Evolutionary conservation across 306 rosid genomes (phyloP), one percentile per base, ranked within the genome.

Genomic region (Cucumis melo): DNA sequence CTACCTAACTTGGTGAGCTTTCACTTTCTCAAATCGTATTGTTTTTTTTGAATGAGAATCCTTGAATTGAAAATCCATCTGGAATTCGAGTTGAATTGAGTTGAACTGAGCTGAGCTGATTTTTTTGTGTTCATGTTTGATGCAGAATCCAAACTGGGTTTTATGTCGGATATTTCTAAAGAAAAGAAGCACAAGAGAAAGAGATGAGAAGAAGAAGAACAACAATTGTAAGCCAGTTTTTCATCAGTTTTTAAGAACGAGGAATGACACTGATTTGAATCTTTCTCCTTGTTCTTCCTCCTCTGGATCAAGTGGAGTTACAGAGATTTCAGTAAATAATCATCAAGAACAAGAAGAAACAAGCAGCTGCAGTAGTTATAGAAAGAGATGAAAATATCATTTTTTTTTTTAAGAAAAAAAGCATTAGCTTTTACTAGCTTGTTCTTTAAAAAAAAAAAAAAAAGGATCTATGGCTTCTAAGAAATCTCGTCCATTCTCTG

Each of bases 261-360:
- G 19, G 0, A 34, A 59, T 9, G 56, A 21, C 5, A 21, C 68
- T 5, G 79, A 76, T 41, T 59, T 76, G 59, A 76, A 76, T 42
- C 17, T 44, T 0, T 10, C 66, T 24, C 78, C 72, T 6, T 67
- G n/a, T 59, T 61, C 71, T 76, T 46, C 79, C 16, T 76, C 79
- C n/a, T 76, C 79, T 4, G 65, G 72, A 14, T 60, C 79, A 16
- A 76, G 79, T 60, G 70, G 72, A 20, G 29, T 76, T 27, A 76
- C 79, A 7, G 79, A 76, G 58, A 76, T 76, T 23, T 42, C 79
- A 24, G n/a, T 27, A 7, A 46, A 60, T 60, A 29, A 23, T 21
- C 32, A 66, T 67, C 55, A 67, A 36, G 79, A 76, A 10, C 42
- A 76, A 13, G 79, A 76, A 76, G 79, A 76, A 59, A 76, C 55